Evolutionary conservation across 768 basidiomycete genomes (phyloP).

Genomic region (Pleurotus salmoneostramineus): DNA sequence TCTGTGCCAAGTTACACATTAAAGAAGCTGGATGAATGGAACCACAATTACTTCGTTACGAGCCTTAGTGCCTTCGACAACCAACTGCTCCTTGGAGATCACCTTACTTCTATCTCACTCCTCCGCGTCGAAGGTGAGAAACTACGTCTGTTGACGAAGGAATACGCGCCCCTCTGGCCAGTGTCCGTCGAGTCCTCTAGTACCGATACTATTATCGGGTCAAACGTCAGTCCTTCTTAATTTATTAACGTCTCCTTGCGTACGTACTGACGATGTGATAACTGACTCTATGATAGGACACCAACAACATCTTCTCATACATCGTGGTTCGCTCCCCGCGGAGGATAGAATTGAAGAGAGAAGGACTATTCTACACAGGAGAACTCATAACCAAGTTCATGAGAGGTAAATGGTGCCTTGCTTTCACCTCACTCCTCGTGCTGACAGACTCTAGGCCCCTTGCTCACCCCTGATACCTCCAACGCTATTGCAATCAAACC

Average conservation of each 20-base stretch:
- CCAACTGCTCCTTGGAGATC: conserved; percentile 70
- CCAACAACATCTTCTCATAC: conserved; percentile 67
- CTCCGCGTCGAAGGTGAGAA: conserved; percentile 44
- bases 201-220: conserved; percentile 57
- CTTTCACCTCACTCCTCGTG: neutral
- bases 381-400: conserved; percentile 79
- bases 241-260: conserved; percentile 7
- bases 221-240: conserved; percentile 67
- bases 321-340: conserved; percentile 38
- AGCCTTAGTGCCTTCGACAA: conserved; percentile 55
- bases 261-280: conserved; percentile 5
- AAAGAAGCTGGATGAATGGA: conserved; percentile 54
- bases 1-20: conserved; percentile 31
- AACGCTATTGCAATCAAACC: conserved; percentile 41
- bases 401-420: conserved; percentile 36
- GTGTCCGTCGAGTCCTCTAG: conserved; percentile 57
- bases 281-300: conserved; percentile 38
- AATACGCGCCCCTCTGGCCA: conserved; percentile 77
- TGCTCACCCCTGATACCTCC: conserved; percentile 42
- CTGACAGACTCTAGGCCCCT: conserved; percentile 40
- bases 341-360: conserved; percentile 48
- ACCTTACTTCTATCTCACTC: conserved; percentile 73
- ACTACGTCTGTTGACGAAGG: conserved; percentile 57
- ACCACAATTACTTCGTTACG: conserved; percentile 79
- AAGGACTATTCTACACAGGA: conserved; percentile 70